These are phyloP conservation scores for Trichosporon sp. DNA, from an alignment of 1,284 basidiomycete genomes.

Conservation along the genomic window DNA sequence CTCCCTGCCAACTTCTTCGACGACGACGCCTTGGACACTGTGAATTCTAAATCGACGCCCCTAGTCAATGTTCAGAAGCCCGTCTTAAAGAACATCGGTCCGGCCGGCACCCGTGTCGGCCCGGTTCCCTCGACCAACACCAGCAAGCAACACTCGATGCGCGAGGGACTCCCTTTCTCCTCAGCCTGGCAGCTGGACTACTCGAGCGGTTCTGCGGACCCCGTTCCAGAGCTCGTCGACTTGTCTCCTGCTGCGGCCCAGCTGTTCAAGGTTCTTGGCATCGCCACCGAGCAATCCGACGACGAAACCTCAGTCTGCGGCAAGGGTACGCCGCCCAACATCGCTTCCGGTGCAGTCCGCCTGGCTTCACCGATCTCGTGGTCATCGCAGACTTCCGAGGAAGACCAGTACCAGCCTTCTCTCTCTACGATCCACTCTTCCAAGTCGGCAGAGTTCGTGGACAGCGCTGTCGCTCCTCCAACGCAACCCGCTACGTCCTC, in stretches of 20 bases:
- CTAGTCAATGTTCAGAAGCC: constrained; percentile 1
- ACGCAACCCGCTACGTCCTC: background rate
- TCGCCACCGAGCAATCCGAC: constrained; percentile 1
- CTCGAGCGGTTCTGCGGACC: background rate
- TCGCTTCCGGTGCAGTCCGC: background rate
- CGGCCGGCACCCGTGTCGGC: constrained; percentile 11
- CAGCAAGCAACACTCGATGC: background rate
- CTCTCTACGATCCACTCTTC: background rate
- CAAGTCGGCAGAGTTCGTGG: background rate
- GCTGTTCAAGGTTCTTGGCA: background rate
- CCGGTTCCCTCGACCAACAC: background rate
- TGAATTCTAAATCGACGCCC: background rate
- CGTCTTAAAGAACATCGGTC: background rate
- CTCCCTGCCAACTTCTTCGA: constrained; percentile 17
- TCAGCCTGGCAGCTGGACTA: constrained; percentile 13
- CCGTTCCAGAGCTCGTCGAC: background rate
- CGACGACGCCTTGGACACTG: background rate
- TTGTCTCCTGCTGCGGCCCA: background rate
- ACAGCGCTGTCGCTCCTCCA: background rate
- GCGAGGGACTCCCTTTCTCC: background rate
- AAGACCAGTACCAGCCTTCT: background rate
- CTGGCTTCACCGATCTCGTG: background rate
- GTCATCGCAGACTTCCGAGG: constrained; percentile 1
- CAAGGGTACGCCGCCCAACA: background rate
- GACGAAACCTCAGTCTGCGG: background rate